Base-by-base conservation (phyloP, 371 early-diverging fungal genomes). In the Apophysomyces sp. region DNA sequence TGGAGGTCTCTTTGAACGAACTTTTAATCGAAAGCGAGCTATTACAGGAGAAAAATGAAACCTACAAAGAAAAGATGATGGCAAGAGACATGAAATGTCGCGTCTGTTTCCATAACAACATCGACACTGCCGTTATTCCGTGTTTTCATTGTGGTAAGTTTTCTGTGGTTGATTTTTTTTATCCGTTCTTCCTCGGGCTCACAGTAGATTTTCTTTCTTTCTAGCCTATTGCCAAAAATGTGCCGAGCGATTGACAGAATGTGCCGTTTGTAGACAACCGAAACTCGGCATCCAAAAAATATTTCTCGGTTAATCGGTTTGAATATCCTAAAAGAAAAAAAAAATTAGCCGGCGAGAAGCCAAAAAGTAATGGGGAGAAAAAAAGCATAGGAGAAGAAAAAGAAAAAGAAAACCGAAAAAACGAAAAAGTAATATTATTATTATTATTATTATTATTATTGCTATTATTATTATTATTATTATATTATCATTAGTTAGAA, bases 61-160 rank as follows among this genome's bases (percentile, higher is more conserved):
- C 24, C 4, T 21, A 24, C 11, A 44, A 44, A 21, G 49, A 44
- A 8, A 44, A 44, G 49, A 21, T 8, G 21, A 44, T 21, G 24
- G 4, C 49, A 21, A 44, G 21, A 11, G 49, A 44, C 24, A 44
- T 44, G 58, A 77, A 77, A 36, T 80, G 77, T 55, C 66, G 61
- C 13, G 60, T 80, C 6, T 80, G 80, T 55, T 80, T 66, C 39
- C 62, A 65, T n/a, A 52, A 60, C 27, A 44, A 55, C 5, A 72
- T 77, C 31, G 68, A 72, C 18, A 68, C 59, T 15, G 72, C 67
- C n/a, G 40, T 77, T 0, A 44, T 70, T 12, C 77, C 77, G 8
- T 80, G 80, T 51, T 75, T 40, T 55, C 80, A 80, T 52, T 65
- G 58, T 54, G 74, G 79, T 79, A 78, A 66, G 66, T 44, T 27